These are phyloP conservation scores for Verticillium albo-atrum DNA, from an alignment of 2,329 filamentous ascomycete species.

Conservation along the genomic window DNA sequence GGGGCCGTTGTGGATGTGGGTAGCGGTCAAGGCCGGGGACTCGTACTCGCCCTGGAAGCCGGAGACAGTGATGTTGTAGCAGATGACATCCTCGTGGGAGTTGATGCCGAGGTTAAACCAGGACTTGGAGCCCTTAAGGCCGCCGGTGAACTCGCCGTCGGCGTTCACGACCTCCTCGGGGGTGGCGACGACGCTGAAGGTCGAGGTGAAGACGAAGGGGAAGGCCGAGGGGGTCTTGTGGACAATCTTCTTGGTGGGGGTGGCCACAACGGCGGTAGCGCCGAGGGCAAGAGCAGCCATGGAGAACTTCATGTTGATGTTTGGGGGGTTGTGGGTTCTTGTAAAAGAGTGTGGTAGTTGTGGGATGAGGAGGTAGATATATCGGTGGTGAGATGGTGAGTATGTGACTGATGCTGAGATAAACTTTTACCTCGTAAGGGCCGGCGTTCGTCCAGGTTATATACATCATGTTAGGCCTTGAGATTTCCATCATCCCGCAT, in stretches of 20 bases:
- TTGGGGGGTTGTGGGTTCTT: not conserved
- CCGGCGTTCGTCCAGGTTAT: not conserved
- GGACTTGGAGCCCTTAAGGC: conserved; percentile 38
- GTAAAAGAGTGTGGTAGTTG: not conserved
- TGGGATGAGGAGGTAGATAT: not conserved
- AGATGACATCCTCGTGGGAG: conserved; percentile 34
- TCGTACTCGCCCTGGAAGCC: conserved; percentile 45
- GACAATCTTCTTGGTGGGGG: conserved; percentile 11
- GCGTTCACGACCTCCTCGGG: conserved; percentile 45
- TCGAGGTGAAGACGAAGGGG: conserved; percentile 40
- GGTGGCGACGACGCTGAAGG: conserved; percentile 40
- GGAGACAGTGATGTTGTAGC: conserved; percentile 46
- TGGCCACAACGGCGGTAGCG: conserved; percentile 14
- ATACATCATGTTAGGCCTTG: not conserved
- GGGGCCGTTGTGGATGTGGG: conserved; percentile 48
- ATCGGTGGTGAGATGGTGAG: not conserved
- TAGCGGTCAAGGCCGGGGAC: conserved; percentile 46
- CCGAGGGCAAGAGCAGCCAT: conserved; percentile 14
- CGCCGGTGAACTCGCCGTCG: conserved; percentile 30
- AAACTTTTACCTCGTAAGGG: not conserved
- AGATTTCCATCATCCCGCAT: not conserved
- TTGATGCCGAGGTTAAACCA: conserved; percentile 51
- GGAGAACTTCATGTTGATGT: conserved; percentile 19
- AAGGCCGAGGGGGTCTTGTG: conserved; percentile 8
- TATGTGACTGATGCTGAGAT: not conserved